phyloP scores from a whole-genome alignment of 768 basidiomycete genomes.

The Macrolepiota fuliginosa region DNA sequence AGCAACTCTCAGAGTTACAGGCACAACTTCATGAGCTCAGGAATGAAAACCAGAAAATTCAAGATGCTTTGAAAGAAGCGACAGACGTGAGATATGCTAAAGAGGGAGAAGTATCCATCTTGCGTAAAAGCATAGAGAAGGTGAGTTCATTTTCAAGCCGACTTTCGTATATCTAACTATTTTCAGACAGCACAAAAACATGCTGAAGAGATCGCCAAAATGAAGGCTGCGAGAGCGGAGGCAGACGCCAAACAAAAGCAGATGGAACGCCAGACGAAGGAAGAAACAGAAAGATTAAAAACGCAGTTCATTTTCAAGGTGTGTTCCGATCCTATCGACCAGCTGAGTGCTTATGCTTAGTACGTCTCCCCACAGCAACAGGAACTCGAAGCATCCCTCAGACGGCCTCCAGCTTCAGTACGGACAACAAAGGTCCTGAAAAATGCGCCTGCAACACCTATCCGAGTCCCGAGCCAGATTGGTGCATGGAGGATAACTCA shows the following conservation, averaged over 20 bases:
- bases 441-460: slow-evolving; percentile 39
- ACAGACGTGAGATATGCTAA: slow-evolving; percentile 51
- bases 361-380: slow-evolving; percentile 48
- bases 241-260: slow-evolving; percentile 53
- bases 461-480: slow-evolving; percentile 37
- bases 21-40: slow-evolving; percentile 39
- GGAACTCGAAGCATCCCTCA: slow-evolving; percentile 56
- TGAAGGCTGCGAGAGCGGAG: slow-evolving; percentile 61
- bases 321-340: slow-evolving; percentile 16
- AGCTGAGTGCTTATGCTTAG: neutral
- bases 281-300: slow-evolving; percentile 66
- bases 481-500: slow-evolving; percentile 29
- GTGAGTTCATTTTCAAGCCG: slow-evolving; percentile 28
- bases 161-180: slow-evolving; percentile 9
- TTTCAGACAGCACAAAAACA: slow-evolving; percentile 57
- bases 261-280: slow-evolving; percentile 60
- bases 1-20: slow-evolving; percentile 28
- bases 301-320: slow-evolving; percentile 73
- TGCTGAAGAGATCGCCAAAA: slow-evolving; percentile 48
- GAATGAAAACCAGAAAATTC: slow-evolving; percentile 45
- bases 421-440: slow-evolving; percentile 36
- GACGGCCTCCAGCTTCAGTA: slow-evolving; percentile 46
- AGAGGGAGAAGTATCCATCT: slow-evolving; percentile 68
- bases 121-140: slow-evolving; percentile 68
- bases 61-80: slow-evolving; percentile 43